Percentiles rank a stretch among this genome's conserved stretches.
phyloP scores from a whole-genome alignment of 441 rosid species.

The Gossypium laxum region DNA sequence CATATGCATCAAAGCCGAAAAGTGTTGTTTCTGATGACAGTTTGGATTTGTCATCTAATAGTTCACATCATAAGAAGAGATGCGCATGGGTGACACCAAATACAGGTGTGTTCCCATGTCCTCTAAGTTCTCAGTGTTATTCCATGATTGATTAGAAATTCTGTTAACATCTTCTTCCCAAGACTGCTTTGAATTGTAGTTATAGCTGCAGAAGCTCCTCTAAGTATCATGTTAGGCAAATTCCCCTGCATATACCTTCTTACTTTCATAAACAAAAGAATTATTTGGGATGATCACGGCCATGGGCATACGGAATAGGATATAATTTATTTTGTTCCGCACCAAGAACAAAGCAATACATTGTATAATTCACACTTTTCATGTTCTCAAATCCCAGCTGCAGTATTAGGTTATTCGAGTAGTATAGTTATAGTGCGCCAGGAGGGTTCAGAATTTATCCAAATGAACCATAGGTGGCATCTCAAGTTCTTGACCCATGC shows the following conservation, averaged over 20 bases:
- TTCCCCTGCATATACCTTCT: background rate
- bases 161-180: background rate
- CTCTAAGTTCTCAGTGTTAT: slow-evolving; percentile 11
- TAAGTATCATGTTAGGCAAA: background rate
- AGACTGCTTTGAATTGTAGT: background rate
- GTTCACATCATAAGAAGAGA: slow-evolving; percentile 48
- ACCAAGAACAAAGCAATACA: background rate
- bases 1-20: slow-evolving; percentile 47
- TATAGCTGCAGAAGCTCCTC: background rate
- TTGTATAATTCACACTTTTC: background rate
- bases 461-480: too few species aligned
- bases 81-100: slow-evolving; percentile 87
- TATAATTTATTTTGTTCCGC: background rate
- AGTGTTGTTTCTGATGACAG: slow-evolving; percentile 65
- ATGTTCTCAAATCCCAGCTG: background rate
- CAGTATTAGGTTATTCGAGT: background rate
- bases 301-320: background rate
- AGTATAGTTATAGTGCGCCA: background rate
- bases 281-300: background rate
- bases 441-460: too few species aligned
- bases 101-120: slow-evolving; percentile 44
- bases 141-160: background rate
- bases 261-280: background rate
- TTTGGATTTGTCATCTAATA: slow-evolving; percentile 53
- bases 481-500: too few species aligned